Evolutionary conservation across 495 filamentous ascomycete genomes (phyloP).

Genomic region (Aspergillus diversus): DNA sequence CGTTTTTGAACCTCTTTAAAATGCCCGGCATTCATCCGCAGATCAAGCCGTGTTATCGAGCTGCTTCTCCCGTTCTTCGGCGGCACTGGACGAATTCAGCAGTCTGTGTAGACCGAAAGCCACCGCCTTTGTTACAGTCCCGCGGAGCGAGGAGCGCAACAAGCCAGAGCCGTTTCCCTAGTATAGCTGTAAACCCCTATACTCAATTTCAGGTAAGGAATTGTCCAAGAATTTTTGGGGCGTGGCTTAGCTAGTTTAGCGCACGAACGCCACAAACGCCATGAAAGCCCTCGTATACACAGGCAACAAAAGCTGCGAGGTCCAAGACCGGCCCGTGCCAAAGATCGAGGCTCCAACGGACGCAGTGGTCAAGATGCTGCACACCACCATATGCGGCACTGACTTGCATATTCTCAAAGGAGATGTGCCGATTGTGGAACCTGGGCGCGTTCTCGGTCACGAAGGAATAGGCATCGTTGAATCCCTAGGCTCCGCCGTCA

Average conservation of each 20-base stretch:
- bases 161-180: neutral
- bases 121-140: neutral
- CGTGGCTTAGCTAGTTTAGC: neutral
- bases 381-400: constrained; percentile 76
- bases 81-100: neutral
- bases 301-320: constrained; percentile 5
- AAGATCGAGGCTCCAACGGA: constrained; percentile 67
- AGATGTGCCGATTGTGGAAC: constrained; percentile 64
- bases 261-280: neutral
- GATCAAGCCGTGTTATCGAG: no score
- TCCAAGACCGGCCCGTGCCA: constrained; percentile 62
- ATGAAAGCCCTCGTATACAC: constrained; percentile 23
- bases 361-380: constrained; percentile 78
- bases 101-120: neutral
- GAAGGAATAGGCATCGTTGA: constrained; percentile 80
- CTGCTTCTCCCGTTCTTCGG: neutral
- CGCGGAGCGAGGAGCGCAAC: no score
- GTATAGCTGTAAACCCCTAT: neutral
- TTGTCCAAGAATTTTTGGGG: neutral
- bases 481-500: constrained; percentile 63
- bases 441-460: constrained; percentile 81
- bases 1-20: no score
- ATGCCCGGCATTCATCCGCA: no score
- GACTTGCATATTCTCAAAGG: constrained; percentile 78
- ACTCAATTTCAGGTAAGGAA: neutral